A percentile compares a stretch with the other conserved stretches of the same genome.
phyloP scores from a whole-genome alignment of 2,329 filamentous ascomycete genomes.

The Xylariaceae sp. region DNA sequence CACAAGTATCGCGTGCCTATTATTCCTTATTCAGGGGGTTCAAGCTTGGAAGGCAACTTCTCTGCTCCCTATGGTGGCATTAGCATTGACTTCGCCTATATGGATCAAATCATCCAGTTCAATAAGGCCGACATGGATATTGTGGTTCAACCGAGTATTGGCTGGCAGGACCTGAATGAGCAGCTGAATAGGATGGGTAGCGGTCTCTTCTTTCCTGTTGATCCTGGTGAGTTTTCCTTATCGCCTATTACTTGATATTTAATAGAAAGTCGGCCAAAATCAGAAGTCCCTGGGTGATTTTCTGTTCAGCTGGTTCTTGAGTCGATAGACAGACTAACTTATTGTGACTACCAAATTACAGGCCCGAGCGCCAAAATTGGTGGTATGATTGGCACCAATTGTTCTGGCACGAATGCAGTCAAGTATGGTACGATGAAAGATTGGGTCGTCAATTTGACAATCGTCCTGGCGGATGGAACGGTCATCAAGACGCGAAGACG shows the following conservation, averaged over 20 bases:
- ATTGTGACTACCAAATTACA: slow-evolving; percentile 23
- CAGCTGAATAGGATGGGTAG: slow-evolving; percentile 67
- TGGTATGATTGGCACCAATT: slow-evolving; percentile 81
- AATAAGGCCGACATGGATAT: slow-evolving; percentile 91
- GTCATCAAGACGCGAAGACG: slow-evolving; percentile 77
- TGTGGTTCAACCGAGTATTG: slow-evolving; percentile 86
- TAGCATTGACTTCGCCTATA: slow-evolving; percentile 85
- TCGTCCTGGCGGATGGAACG: slow-evolving; percentile 77
- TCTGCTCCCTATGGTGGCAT: slow-evolving; percentile 84
- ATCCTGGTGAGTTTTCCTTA: slow-evolving; percentile 64
- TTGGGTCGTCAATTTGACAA: slow-evolving; percentile 82
- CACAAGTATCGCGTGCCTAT: slow-evolving; percentile 80
- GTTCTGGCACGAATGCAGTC: slow-evolving; percentile 77
- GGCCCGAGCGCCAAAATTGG: slow-evolving; percentile 73
- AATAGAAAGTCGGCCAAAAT: not conserved
- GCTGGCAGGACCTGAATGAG: slow-evolving; percentile 90
- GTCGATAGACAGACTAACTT: slow-evolving; percentile 22
- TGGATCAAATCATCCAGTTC: slow-evolving; percentile 80
- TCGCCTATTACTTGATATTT: not conserved
- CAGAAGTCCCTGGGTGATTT: not conserved
- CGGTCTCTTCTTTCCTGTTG: slow-evolving; percentile 88
- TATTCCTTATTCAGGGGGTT: slow-evolving; percentile 84
- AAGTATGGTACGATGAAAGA: slow-evolving; percentile 87
- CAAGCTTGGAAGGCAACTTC: slow-evolving; percentile 88
- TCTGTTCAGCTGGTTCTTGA: not conserved